These are phyloP conservation scores for Apiotrichum akiyoshidainum DNA, from an alignment of 1,284 basidiomycete genomes.

Conservation along the genomic window DNA sequence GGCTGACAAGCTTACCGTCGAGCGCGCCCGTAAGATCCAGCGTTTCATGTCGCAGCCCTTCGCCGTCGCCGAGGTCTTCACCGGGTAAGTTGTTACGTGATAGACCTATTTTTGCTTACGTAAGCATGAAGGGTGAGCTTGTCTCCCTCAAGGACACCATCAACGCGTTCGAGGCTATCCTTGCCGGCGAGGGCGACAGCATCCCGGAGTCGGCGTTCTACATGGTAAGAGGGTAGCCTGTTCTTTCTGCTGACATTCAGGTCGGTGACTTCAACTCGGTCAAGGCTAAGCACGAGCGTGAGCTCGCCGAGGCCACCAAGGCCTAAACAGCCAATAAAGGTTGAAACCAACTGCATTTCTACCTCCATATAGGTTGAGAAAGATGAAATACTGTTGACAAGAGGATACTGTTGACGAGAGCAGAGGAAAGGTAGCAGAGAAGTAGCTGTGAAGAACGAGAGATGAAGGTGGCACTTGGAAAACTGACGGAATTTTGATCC, in stretches of 20 bases:
- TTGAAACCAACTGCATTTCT: too few species aligned
- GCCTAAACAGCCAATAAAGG: too few species aligned
- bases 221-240: constrained; percentile 59
- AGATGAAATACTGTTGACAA: too few species aligned
- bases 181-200: constrained; percentile 73
- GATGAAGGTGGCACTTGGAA: too few species aligned
- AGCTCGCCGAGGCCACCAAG: neutral
- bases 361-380: too few species aligned
- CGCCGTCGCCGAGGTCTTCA: constrained; percentile 99
- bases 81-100: constrained; percentile 62
- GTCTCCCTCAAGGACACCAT: constrained; percentile 89
- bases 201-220: constrained; percentile 94
- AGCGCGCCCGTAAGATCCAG: constrained; percentile 64
- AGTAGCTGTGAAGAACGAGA: too few species aligned
- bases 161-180: constrained; percentile 93
- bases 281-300: constrained; percentile 3
- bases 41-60: constrained; percentile 99
- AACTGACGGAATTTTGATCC: too few species aligned
- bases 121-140: constrained; percentile 80
- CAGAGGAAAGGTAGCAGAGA: too few species aligned
- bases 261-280: constrained; percentile 80
- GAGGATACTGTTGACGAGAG: too few species aligned
- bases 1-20: constrained; percentile 97
- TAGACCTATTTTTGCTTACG: too few species aligned
- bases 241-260: too few species aligned